These are phyloP conservation scores for Epipyxis sp. DNA, from an alignment of 108 stramenopile species.

Conservation along the genomic window DNA sequence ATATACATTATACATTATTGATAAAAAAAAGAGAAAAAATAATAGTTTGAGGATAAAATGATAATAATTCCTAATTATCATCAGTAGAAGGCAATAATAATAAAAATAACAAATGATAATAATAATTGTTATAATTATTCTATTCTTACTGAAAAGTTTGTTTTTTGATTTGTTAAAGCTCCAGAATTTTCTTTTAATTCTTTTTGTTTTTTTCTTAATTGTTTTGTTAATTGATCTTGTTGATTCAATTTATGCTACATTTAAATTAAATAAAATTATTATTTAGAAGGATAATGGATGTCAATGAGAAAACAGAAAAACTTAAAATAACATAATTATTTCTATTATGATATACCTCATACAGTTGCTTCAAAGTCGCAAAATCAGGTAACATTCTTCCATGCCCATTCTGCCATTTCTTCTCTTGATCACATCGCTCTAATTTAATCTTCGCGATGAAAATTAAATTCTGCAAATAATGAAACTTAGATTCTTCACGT, in stretches of 20 bases:
- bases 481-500: conserved; percentile 48
- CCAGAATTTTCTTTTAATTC: conserved; percentile 47
- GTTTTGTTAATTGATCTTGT: conserved; percentile 55
- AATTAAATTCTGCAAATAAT: conserved; percentile 45
- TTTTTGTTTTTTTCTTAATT: conserved; percentile 54
- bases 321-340: too few species aligned
- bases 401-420: conserved; percentile 51
- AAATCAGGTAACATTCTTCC: conserved; percentile 59
- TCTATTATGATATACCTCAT: conserved; percentile 29
- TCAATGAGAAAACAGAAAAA: too few species aligned
- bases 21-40: too few species aligned
- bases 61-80: too few species aligned
- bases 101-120: too few species aligned
- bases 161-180: conserved; percentile 43
- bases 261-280: too few species aligned
- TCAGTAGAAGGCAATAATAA: too few species aligned
- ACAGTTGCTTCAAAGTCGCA: conserved; percentile 48
- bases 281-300: too few species aligned
- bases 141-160: conserved; percentile 29
- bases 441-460: conserved; percentile 45
- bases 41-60: too few species aligned
- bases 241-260: conserved; percentile 47
- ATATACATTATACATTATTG: too few species aligned
- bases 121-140: too few species aligned
- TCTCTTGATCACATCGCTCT: conserved; percentile 55